These are phyloP conservation scores for Panaeolus papilionaceus DNA, from an alignment of 768 basidiomycete species.

Conservation along the genomic window DNA sequence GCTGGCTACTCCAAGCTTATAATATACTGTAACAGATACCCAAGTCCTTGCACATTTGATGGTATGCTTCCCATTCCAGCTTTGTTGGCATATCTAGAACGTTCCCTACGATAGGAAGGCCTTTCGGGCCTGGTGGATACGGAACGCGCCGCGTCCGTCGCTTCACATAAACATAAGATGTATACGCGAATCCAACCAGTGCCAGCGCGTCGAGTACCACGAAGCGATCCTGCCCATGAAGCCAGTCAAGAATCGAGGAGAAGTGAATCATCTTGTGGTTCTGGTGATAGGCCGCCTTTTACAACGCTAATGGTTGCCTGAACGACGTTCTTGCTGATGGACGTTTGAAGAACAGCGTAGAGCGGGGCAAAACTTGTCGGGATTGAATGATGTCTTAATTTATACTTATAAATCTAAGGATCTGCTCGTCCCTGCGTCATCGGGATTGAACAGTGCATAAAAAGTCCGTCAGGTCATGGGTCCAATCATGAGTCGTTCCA, in stretches of 20 bases:
- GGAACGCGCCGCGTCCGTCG: conserved; percentile 20
- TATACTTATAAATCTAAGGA: conserved; percentile 11
- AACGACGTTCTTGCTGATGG: background rate
- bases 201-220: conserved; percentile 3
- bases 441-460: background rate
- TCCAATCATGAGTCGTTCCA: background rate
- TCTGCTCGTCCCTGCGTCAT: background rate
- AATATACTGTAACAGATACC: conserved; percentile 17
- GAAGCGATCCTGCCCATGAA: background rate
- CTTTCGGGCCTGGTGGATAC: conserved; percentile 31
- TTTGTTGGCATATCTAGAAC: conserved; percentile 26
- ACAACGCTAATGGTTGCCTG: background rate
- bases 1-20: background rate
- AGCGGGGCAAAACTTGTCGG: background rate
- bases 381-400: background rate
- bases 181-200: background rate
- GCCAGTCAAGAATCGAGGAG: background rate
- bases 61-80: conserved; percentile 32
- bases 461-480: conserved; percentile 4
- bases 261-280: background rate
- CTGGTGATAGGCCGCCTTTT: too few species aligned
- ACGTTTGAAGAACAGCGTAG: background rate
- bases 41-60: conserved; percentile 29
- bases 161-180: conserved; percentile 8
- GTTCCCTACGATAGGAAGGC: conserved; percentile 31